A percentile compares a stretch with the other conserved stretches of the same genome.
Conservation (phyloP, 176 grass and related monocot species). For the Zizania latifolia region DNA sequence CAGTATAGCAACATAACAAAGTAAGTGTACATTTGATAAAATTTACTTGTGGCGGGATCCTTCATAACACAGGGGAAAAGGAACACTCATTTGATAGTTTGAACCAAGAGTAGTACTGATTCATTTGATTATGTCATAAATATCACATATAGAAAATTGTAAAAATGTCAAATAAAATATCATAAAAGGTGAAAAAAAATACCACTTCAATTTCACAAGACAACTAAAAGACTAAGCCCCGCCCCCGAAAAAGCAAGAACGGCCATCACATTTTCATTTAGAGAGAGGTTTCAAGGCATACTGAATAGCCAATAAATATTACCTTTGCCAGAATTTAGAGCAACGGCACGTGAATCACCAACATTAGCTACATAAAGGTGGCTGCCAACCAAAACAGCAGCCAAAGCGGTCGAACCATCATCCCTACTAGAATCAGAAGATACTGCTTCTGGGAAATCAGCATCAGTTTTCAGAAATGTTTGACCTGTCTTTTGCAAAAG, state of each 20-base stretch:
- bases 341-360: constrained; percentile 79
- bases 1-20: constrained; percentile 22
- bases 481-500: too few species aligned
- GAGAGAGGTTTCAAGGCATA: neutral
- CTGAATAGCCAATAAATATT: neutral
- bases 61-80: neutral
- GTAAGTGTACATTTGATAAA: neutral
- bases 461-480: too few species aligned
- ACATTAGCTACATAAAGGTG: constrained; percentile 84
- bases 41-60: neutral
- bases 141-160: neutral
- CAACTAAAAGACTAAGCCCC: too few species aligned
- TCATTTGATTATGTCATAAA: neutral
- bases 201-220: too few species aligned
- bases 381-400: constrained; percentile 57
- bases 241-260: too few species aligned
- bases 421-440: constrained; percentile 39
- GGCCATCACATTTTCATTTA: too few species aligned
- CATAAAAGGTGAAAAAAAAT: too few species aligned
- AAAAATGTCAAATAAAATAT: too few species aligned
- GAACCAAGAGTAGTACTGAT: neutral
- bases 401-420: constrained; percentile 84
- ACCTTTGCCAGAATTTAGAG: constrained; percentile 69
- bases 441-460: too few species aligned
- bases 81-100: neutral